phyloP scores from a whole-genome alignment of 768 basidiomycete species.

The Serendipita sp. region DNA sequence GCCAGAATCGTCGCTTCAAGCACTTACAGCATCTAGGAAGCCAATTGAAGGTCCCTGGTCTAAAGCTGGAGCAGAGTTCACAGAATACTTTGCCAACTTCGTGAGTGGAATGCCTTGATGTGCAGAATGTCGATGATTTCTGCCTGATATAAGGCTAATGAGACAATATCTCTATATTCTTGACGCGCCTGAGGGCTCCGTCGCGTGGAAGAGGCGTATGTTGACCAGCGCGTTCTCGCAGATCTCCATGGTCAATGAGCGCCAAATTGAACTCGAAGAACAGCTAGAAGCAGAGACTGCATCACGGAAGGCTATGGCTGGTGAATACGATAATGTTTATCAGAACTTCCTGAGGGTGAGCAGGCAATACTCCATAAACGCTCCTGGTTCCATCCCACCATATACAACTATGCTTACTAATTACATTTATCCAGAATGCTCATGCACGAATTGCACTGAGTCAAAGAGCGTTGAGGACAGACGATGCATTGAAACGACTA shows the following conservation, averaged over 20 bases:
- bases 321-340: no score
- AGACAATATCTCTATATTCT: neutral
- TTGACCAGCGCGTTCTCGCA: neutral
- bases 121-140: neutral
- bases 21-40: neutral
- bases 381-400: no score
- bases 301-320: no score
- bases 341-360: no score
- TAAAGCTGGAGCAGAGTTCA: neutral
- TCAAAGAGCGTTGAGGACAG: no score
- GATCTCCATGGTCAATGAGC: neutral
- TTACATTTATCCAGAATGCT: no score
- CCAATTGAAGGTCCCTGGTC: neutral
- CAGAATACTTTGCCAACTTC: neutral
- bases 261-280: no score
- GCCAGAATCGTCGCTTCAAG: neutral
- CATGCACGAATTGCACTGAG: no score
- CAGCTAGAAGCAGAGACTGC: no score
- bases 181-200: neutral
- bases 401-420: no score
- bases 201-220: neutral
- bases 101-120: neutral
- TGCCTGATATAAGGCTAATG: neutral
- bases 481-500: no score
- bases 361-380: no score